phyloP scores from a whole-genome alignment of 768 basidiomycete genomes.

The Collybiopsis confluens region DNA sequence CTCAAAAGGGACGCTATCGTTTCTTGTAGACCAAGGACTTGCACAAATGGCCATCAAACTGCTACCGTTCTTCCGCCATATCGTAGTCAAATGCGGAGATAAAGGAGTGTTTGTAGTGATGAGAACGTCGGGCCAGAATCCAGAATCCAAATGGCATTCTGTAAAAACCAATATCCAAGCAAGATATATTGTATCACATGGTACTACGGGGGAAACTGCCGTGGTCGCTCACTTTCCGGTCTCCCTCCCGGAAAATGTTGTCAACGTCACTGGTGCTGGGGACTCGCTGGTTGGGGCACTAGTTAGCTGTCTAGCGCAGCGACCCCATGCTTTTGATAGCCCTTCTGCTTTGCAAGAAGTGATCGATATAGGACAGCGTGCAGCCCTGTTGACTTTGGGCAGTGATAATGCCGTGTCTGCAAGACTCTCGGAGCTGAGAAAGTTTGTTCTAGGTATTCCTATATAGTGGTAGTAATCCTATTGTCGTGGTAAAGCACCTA shows the following conservation, averaged over 20 bases:
- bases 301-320: slow-evolving; percentile 56
- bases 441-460: background rate
- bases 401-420: slow-evolving; percentile 66
- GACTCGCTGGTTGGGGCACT: slow-evolving; percentile 87
- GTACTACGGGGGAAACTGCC: slow-evolving; percentile 42
- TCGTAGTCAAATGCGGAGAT: slow-evolving; percentile 83
- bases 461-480: background rate
- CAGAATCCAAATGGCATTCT: slow-evolving; percentile 45
- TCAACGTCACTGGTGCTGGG: slow-evolving; percentile 89
- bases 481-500: too few relatives aligned
- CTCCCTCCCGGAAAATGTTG: slow-evolving; percentile 32
- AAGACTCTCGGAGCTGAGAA: slow-evolving; percentile 33
- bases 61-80: slow-evolving; percentile 78
- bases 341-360: slow-evolving; percentile 38
- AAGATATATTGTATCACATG: slow-evolving; percentile 51
- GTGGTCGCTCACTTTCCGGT: slow-evolving; percentile 76
- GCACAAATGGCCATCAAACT: slow-evolving; percentile 79
- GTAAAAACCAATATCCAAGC: slow-evolving; percentile 41
- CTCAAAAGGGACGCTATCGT: slow-evolving; percentile 46
- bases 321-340: slow-evolving; percentile 41
- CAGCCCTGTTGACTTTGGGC: slow-evolving; percentile 57
- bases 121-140: slow-evolving; percentile 38
- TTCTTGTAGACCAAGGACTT: slow-evolving; percentile 65
- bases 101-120: slow-evolving; percentile 63
- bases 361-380: slow-evolving; percentile 58